Conservation (phyloP, 257 asterid genomes). For the Solanum chaucha region DNA sequence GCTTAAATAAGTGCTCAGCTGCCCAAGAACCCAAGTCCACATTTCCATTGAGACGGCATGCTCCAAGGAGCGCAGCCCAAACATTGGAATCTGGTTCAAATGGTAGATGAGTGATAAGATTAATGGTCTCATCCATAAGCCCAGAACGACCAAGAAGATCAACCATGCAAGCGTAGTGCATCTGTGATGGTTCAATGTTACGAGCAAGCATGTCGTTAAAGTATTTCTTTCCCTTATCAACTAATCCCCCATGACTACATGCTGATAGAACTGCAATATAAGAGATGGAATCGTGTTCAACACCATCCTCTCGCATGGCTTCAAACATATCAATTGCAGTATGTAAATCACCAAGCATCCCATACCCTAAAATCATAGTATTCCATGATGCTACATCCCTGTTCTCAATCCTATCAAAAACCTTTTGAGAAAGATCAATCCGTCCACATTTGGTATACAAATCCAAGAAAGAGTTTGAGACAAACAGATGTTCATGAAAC, state of each 20-base stretch:
- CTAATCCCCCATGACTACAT: slow-evolving; percentile 66
- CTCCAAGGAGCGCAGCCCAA: slow-evolving; percentile 84
- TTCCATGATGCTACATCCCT: slow-evolving; percentile 70
- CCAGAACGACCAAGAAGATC: slow-evolving; percentile 77
- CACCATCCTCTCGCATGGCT: slow-evolving; percentile 38
- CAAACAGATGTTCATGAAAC: slow-evolving; percentile 40
- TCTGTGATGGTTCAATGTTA: slow-evolving; percentile 45
- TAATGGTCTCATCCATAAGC: slow-evolving; percentile 43
- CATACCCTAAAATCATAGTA: slow-evolving; percentile 66
- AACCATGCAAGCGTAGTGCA: slow-evolving; percentile 82
- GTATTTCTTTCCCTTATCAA: slow-evolving; percentile 36
- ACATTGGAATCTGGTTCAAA: slow-evolving; percentile 34
- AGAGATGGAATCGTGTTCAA: slow-evolving; percentile 43
- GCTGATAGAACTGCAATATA: slow-evolving; percentile 59
- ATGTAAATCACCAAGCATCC: slow-evolving; percentile 49
- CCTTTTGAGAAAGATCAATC: slow-evolving; percentile 32
- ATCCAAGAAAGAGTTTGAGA: slow-evolving; percentile 64
- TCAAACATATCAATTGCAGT: slow-evolving; percentile 52
- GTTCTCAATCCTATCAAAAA: slow-evolving; percentile 35
- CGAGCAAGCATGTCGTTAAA: slow-evolving; percentile 44
- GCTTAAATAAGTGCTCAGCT: slow-evolving; percentile 45
- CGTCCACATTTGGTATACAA: slow-evolving; percentile 57
- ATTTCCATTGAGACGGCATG: slow-evolving; percentile 48
- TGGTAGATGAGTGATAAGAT: slow-evolving; percentile 32
- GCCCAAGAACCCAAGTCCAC: slow-evolving; percentile 71